Conservation (phyloP, 225 moss, liverwort and hornwort genomes). For the Antitrichia curtipendula region DNA sequence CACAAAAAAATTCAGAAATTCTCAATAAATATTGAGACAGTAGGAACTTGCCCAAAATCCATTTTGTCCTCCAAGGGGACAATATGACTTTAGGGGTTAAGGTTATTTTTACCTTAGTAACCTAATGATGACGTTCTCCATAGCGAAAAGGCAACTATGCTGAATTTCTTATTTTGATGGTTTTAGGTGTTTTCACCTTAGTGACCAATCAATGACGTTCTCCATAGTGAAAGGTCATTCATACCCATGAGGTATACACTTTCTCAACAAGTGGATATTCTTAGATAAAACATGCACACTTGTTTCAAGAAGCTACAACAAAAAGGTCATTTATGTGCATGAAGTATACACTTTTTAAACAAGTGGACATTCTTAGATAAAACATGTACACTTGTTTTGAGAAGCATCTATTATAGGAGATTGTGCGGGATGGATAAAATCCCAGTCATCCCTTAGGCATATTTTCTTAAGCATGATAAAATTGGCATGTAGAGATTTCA, state of each 20-base stretch:
- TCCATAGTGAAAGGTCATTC: not conserved
- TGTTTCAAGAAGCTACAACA: not conserved
- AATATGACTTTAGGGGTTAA: too few relatives aligned
- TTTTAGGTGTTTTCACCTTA: not conserved
- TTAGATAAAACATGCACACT: not conserved
- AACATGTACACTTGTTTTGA: not conserved
- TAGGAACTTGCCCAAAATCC: too few relatives aligned
- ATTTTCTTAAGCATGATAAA: not conserved
- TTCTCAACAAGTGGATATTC: not conserved
- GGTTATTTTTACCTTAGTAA: too few relatives aligned
- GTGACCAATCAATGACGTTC: not conserved
- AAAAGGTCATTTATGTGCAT: not conserved
- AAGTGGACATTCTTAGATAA: not conserved
- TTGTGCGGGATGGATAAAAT: not conserved
- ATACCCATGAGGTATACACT: not conserved
- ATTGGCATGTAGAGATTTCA: not conserved
- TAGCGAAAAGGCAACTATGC: too few relatives aligned
- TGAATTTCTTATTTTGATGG: not conserved
- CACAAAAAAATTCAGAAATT: too few relatives aligned
- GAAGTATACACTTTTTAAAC: not conserved
- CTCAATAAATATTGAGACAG: too few relatives aligned
- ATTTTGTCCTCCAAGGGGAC: too few relatives aligned
- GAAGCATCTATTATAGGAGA: not conserved
- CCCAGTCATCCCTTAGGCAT: not conserved
- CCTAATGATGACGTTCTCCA: too few relatives aligned